A percentile compares a stretch with the other conserved stretches of the same genome.
phyloP scores from a whole-genome alignment of 768 basidiomycete genomes.

The Chiua virens region DNA sequence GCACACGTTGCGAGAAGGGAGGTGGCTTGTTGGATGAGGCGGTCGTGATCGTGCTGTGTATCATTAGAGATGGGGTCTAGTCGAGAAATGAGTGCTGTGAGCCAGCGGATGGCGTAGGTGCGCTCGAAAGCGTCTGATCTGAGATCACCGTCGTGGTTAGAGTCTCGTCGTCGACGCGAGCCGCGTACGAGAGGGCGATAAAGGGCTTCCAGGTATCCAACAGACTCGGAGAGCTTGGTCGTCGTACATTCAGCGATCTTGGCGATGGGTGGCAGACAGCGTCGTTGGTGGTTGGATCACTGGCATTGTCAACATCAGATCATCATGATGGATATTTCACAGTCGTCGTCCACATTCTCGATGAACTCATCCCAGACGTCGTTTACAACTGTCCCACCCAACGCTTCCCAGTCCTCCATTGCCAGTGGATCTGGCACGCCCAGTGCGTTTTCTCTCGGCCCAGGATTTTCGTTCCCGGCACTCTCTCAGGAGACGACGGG shows the following conservation, averaged over 20 bases:
- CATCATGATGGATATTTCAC: slow-evolving; percentile 8
- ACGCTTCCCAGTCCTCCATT: slow-evolving; percentile 16
- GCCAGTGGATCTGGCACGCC: neutral
- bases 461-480: slow-evolving; percentile 10
- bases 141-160: slow-evolving; percentile 22
- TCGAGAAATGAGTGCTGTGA: slow-evolving; percentile 59
- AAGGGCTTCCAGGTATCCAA: slow-evolving; percentile 51
- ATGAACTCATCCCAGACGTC: too few relatives aligned
- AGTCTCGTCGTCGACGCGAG: slow-evolving; percentile 40
- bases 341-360: too few relatives aligned
- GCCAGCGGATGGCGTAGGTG: slow-evolving; percentile 68
- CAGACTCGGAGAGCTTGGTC: slow-evolving; percentile 40
- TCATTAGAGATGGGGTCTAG: slow-evolving; percentile 5
- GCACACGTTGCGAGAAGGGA: slow-evolving; percentile 64
- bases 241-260: slow-evolving; percentile 37
- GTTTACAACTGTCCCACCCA: neutral
- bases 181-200: slow-evolving; percentile 67
- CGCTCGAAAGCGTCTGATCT: slow-evolving; percentile 69
- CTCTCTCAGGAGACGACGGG: slow-evolving; percentile 30
- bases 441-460: slow-evolving; percentile 18
- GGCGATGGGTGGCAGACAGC: slow-evolving; percentile 53
- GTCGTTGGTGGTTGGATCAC: slow-evolving; percentile 44
- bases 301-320: neutral
- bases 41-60: slow-evolving; percentile 24
- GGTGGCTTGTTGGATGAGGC: slow-evolving; percentile 53